These are phyloP conservation scores for Pyropia haitanensis DNA, from an alignment of 23 red algal genomes.

Conservation along the genomic window DNA sequence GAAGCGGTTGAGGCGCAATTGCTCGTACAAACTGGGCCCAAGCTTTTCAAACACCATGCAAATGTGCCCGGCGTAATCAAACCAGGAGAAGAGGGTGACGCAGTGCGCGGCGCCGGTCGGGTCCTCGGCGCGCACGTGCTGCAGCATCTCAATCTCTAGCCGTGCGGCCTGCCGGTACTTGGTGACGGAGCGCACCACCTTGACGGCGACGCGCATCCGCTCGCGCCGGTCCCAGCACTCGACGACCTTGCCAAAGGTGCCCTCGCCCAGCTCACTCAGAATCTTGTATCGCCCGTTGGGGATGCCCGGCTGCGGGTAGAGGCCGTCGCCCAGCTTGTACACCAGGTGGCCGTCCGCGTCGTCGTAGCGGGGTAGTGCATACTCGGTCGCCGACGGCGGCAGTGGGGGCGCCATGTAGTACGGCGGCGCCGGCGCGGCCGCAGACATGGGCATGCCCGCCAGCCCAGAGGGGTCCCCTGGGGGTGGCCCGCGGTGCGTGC, in stretches of 20 bases:
- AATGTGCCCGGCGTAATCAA: constrained; percentile 76
- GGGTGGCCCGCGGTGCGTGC: too few relatives aligned
- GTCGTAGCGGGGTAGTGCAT: constrained; percentile 22
- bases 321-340: constrained; percentile 63
- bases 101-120: constrained; percentile 41
- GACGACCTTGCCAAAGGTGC: constrained; percentile 90
- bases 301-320: constrained; percentile 36
- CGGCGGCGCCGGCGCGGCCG: too few relatives aligned
- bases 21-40: constrained; percentile 74
- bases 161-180: constrained; percentile 76
- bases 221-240: constrained; percentile 61
- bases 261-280: constrained; percentile 59
- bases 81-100: constrained; percentile 62
- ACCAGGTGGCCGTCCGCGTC: constrained; percentile 70
- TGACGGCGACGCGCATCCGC: constrained; percentile 58
- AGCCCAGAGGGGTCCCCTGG: too few relatives aligned
- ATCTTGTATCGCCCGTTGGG: constrained; percentile 81
- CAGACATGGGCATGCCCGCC: too few relatives aligned
- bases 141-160: constrained; percentile 69
- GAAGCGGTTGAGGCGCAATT: constrained; percentile 66
- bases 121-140: constrained; percentile 34
- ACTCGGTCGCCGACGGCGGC: neutral
- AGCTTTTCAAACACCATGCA: constrained; percentile 96
- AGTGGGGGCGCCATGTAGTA: too few relatives aligned
- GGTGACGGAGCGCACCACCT: constrained; percentile 54